Conservation (phyloP, 2,329 filamentous ascomycete genomes). For the Aspergillus sp. region DNA sequence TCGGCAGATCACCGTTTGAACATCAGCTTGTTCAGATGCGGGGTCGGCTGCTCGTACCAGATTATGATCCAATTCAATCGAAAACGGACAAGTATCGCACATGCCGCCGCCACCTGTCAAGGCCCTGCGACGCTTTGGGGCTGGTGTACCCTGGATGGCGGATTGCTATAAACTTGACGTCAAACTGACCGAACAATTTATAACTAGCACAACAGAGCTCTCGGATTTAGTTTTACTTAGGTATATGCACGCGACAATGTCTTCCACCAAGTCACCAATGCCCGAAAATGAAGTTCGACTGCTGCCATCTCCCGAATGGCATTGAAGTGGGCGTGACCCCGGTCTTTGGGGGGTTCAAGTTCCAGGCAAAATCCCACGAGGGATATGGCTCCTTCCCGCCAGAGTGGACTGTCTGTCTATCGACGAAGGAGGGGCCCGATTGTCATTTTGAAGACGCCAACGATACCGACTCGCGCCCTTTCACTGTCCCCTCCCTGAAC, state of each 20-base stretch:
- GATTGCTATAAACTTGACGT: background rate
- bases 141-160: background rate
- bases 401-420: slow-evolving; percentile 1
- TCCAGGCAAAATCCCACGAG: background rate
- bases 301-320: background rate
- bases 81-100: background rate
- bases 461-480: slow-evolving; percentile 13
- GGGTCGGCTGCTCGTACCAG: background rate
- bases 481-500: slow-evolving; percentile 16
- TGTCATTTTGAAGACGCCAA: background rate
- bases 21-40: too few relatives aligned
- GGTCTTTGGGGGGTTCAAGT: slow-evolving; percentile 5
- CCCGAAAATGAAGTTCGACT: background rate
- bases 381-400: background rate
- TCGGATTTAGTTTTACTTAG: background rate
- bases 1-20: too few relatives aligned
- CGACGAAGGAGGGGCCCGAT: background rate
- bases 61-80: background rate
- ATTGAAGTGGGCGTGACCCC: background rate
- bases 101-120: background rate
- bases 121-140: too few relatives aligned
- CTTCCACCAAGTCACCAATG: background rate
- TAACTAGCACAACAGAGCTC: background rate
- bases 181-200: background rate
- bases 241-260: background rate